Evolutionary conservation across 2,329 filamentous ascomycete species (phyloP).

Genomic region (Zalaria sp.): DNA sequence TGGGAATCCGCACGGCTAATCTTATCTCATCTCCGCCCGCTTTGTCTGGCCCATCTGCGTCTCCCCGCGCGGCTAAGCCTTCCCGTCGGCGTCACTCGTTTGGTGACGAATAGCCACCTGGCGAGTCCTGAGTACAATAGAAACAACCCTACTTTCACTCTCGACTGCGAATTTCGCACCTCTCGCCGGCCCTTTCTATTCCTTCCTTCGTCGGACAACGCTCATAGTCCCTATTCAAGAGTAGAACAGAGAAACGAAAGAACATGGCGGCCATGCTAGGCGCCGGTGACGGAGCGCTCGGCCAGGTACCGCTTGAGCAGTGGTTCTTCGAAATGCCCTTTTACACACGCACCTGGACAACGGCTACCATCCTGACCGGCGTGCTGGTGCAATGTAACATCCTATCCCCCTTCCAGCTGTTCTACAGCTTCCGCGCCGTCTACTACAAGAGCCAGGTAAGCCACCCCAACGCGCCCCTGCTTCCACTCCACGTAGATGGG

Average conservation of each 20-base stretch:
- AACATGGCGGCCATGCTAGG: constrained; percentile 32
- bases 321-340: constrained; percentile 99
- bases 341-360: constrained; percentile 94
- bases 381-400: constrained; percentile 87
- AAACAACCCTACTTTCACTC: no score
- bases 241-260: no score
- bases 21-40: constrained; percentile 1
- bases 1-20: neutral
- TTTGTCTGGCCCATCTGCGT: neutral
- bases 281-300: constrained; percentile 25
- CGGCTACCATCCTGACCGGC: constrained; percentile 75
- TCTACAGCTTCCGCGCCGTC: constrained; percentile 88
- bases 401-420: constrained; percentile 85
- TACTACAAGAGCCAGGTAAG: constrained; percentile 82
- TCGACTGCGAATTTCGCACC: no score
- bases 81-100: neutral
- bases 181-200: no score
- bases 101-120: neutral
- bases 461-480: constrained; percentile 2
- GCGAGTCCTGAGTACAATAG: no score
- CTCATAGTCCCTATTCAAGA: no score
- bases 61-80: neutral
- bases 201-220: no score
- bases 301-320: constrained; percentile 70
- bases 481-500: neutral